These are phyloP conservation scores for Jamesozyma jinghongensis DNA, from an alignment of 805 yeast genomes.

Conservation along the genomic window DNA sequence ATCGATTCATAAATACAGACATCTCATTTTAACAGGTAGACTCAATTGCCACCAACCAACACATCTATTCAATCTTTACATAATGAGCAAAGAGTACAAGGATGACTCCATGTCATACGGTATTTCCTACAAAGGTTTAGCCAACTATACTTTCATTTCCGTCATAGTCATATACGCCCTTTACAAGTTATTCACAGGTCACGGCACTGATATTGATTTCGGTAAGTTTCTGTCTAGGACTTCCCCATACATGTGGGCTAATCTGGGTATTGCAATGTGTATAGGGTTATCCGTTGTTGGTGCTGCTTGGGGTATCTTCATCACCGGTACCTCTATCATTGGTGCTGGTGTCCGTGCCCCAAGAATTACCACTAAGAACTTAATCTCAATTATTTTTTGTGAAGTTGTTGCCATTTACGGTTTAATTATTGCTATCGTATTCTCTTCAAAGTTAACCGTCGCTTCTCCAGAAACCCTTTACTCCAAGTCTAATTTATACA, in stretches of 20 bases:
- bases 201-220: slow-evolving; percentile 85
- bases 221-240: slow-evolving; percentile 78
- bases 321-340: slow-evolving; percentile 86
- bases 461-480: slow-evolving; percentile 49
- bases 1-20: neutral
- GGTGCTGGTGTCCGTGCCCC: slow-evolving; percentile 99
- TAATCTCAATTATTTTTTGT: slow-evolving; percentile 94
- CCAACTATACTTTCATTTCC: slow-evolving; percentile 17
- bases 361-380: slow-evolving; percentile 91
- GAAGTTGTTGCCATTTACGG: slow-evolving; percentile 99
- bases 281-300: slow-evolving; percentile 93
- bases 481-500: slow-evolving; percentile 80
- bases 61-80: neutral
- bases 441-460: slow-evolving; percentile 78
- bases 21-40: neutral
- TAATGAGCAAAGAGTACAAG: slow-evolving; percentile 2
- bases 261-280: slow-evolving; percentile 78
- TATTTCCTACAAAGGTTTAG: slow-evolving; percentile 13
- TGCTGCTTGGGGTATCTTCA: slow-evolving; percentile 98
- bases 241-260: slow-evolving; percentile 97
- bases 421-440: slow-evolving; percentile 93
- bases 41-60: neutral
- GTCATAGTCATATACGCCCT: slow-evolving; percentile 22
- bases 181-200: slow-evolving; percentile 65
- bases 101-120: slow-evolving; percentile 4